Evolutionary conservation across 2,329 filamentous ascomycete genomes (phyloP), one percentile per base, ranked within the genome.

Genomic region (Aspergillus costaricaensis): DNA sequence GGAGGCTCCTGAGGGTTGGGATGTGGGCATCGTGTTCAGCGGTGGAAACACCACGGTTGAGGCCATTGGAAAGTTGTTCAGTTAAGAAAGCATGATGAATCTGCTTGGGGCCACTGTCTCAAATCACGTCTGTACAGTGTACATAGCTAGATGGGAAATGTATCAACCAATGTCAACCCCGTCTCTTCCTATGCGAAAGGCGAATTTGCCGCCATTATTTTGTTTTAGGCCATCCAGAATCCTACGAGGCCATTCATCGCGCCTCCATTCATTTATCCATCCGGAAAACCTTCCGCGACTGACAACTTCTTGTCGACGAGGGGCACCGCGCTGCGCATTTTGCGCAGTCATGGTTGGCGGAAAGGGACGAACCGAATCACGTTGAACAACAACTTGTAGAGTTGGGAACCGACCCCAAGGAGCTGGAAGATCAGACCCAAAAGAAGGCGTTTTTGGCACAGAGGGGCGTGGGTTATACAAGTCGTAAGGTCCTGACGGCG

Each of bases 1-100:
- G 61, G 90, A 93, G 75, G 90, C 81, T 0, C 82, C 86, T 55
- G 81, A 85, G 12, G 91, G 91, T 0, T 96, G 92, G 92, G 85
- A 88, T 76, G 69, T 88, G 15, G 86, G 84, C 0, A 74, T 88
- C 59, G 80, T 88, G 4, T 81, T 88, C 55, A 86, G 82, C 65
- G 86, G 86, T n/a, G 86, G 86, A 0, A 88, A 88, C 72, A 88
- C 85, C 2, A 87, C 85, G 0, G 77, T 88, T 10, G 86, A 88
- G 68, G 85, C 83, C 1, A 82, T 88, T 65, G 77, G 74, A 23
- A 82, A 83, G 72, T 73, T 88, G 43, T 88, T 86, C 51, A 39
- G 54, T 30, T 68, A 43, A 62, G 49, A 15, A 25, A 17, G 39
- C 39, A 14, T 36, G 12, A 14, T 7, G 7, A 14, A 41, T 32